Evolutionary conservation across 1,139 yeast species (phyloP), one percentile per base, ranked within the genome.

Genomic region (Candida pseudocylindracea): DNA sequence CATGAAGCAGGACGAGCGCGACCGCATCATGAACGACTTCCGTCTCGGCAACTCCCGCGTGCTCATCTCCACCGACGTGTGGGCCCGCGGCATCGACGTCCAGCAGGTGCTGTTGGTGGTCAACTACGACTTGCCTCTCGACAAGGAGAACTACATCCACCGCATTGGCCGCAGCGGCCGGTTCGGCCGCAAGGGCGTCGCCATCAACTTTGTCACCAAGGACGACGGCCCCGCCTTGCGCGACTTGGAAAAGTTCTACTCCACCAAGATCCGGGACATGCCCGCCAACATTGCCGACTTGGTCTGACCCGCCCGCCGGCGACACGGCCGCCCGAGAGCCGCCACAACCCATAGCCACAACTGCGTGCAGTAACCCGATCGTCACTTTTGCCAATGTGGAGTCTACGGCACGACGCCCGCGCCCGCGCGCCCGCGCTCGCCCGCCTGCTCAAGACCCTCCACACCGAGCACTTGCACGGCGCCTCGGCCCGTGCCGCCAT

Each of bases 11-110:
- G 81, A 75, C 37, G 93, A 85, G 46, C 63, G 96, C 50, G 93
- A 83, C 50, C 57, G 62, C 35, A 73, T 85, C 39, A 88, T 88
- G 96, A 69, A 68, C 44, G 95, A 83, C 46, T 76, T 76, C 50
- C 57, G 91, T 41, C 54, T 72, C 25, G 88, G 88, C 0, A 67
- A 67, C 41, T 72, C 83, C 7, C 62, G 96, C 36, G 93, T 88
- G 8, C 56, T 88, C 37, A 83, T 88, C 31, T 79, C 95, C 20
- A 88, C 98, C 4, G 96, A 88, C 51, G 91, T 88, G 31, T 83
- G 94, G 93, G 96, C 98, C 1, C 63, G 96, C 49, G 98, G 98
- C 34, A 85, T 85, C 36, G 96, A 85, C 51, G 96, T 85, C 25
- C 98, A 85, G 54, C 95, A 85, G 49, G 93, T 85, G n/a, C 80